Base-by-base conservation (phyloP, 306 rosid species). In the Parietaria judaica region DNA sequence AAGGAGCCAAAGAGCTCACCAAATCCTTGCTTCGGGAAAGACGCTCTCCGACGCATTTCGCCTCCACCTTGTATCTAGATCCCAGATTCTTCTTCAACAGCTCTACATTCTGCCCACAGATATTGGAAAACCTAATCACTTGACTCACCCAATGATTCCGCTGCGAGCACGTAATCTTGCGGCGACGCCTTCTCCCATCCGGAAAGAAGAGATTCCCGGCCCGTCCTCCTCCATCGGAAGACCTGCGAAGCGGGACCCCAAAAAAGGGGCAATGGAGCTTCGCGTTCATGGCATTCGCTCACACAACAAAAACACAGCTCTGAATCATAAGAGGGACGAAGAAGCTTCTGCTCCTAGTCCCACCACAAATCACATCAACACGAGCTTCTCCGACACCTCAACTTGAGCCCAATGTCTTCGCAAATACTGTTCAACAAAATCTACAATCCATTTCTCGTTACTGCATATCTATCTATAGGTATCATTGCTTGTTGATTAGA, bases 61-160 rank as follows among this genome's bases (percentile, higher is more conserved):
- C 78, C 80, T 76, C 75, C 63, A 51, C 73, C 64, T 60, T 84
- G 49, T 67, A 72, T 67, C 70, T 69, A 31, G 80, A 58, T 70
- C 80, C 73, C 7, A 75, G 66, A 58, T 64, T 74, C 74, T 60
- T 74, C 71, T 77, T 82, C 60, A 80, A 70, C 14, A 86, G 68
- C 75, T 84, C 80, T 53, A 86, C 88, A 76, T 84, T 81, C 50
- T 81, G 74, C 51, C 86, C 78, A 77, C 72, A 77, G 60, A 90
- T 72, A 56, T 70, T 73, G 0, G 96, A 71, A 60, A 88, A 81
- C 52, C 74, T 79, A 68, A 73, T 74, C n/a, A 58, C 71, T 69
- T 78, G 88, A 72, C 72, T 67, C 45, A 78, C 64, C 83, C 84
- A 76, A 34, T 70, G 69, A 46, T 78, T 67, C 23, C 70, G 74